Percentiles rank a stretch among this genome's conserved stretches.
Conservation (phyloP, 768 basidiomycete genomes). For the Nidularia sp. region DNA sequence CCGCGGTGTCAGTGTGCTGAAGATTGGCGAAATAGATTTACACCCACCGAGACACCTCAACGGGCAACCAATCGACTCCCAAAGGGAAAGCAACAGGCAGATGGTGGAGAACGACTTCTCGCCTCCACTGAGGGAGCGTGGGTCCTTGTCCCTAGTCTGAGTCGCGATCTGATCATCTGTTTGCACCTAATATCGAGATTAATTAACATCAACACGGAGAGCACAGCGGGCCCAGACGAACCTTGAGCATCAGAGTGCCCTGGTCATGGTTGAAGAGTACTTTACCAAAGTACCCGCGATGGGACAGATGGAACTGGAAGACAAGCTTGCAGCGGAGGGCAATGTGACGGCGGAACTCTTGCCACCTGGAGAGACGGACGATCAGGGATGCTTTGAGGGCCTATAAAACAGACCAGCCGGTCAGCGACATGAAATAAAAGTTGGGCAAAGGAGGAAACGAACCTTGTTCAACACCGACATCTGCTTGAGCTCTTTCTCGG, state of each 20-base stretch:
- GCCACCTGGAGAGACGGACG: constrained; percentile 71
- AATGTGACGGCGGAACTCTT: constrained; percentile 83
- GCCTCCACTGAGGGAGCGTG: constrained; percentile 84
- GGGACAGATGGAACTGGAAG: constrained; percentile 77
- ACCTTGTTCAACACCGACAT: constrained; percentile 68
- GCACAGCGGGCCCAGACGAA: constrained; percentile 13
- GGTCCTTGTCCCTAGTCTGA: constrained; percentile 73
- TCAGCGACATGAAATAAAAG: background rate
- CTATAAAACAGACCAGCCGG: constrained; percentile 28
- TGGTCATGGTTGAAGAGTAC: constrained; percentile 78
- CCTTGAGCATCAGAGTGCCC: constrained; percentile 63
- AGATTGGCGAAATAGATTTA: background rate
- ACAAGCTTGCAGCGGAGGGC: constrained; percentile 82
- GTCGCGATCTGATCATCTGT: constrained; percentile 75
- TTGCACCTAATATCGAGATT: constrained; percentile 48
- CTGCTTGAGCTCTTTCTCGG: constrained; percentile 57
- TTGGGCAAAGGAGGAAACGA: constrained; percentile 5
- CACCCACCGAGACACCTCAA: constrained; percentile 80
- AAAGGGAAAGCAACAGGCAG: constrained; percentile 87
- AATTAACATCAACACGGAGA: background rate
- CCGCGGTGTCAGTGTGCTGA: constrained; percentile 1
- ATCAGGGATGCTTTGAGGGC: constrained; percentile 63
- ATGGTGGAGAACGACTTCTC: constrained; percentile 98
- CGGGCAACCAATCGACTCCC: constrained; percentile 95
- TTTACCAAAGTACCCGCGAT: constrained; percentile 88